Conservation (phyloP, 257 asterid species). For the Ilex aquifolium region DNA sequence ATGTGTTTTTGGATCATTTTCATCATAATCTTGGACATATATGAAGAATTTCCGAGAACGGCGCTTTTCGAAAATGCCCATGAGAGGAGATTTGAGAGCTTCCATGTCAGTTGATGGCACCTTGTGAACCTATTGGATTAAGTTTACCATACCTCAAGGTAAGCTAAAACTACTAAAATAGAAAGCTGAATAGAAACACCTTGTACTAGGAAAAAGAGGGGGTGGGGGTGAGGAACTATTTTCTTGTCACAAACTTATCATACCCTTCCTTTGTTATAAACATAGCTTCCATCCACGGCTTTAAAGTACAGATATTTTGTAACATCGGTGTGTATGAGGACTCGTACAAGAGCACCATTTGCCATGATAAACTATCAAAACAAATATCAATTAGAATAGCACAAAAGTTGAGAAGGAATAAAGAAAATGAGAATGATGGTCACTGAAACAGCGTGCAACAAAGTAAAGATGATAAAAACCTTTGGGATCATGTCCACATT, state of each 20-base stretch:
- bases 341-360: conserved; percentile 89
- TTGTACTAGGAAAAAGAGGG: conserved; percentile 3
- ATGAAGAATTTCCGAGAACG: conserved; percentile 93
- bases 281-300: conserved; percentile 97
- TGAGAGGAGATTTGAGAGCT: conserved; percentile 94
- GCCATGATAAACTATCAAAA: conserved; percentile 87
- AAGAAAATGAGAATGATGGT: neutral
- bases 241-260: conserved; percentile 4
- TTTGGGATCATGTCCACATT: conserved; percentile 97
- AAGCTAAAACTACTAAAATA: too few species aligned
- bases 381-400: neutral
- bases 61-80: conserved; percentile 97
- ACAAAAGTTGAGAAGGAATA: conserved; percentile 1
- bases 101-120: conserved; percentile 95
- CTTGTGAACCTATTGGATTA: conserved; percentile 70
- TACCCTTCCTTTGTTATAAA: conserved; percentile 89
- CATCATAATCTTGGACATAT: conserved; percentile 85
- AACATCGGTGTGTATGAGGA: conserved; percentile 90
- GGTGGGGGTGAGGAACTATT: too few species aligned
- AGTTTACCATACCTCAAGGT: neutral
- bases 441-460: neutral
- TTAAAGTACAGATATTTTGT: conserved; percentile 87
- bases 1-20: conserved; percentile 74
- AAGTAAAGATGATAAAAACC: conserved; percentile 34
- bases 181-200: neutral